Percentiles rank a stretch among this genome's conserved stretches.
These are phyloP conservation scores for Monosporascus ibericus DNA, from an alignment of 2,329 filamentous ascomycete species.

Conservation along the genomic window DNA sequence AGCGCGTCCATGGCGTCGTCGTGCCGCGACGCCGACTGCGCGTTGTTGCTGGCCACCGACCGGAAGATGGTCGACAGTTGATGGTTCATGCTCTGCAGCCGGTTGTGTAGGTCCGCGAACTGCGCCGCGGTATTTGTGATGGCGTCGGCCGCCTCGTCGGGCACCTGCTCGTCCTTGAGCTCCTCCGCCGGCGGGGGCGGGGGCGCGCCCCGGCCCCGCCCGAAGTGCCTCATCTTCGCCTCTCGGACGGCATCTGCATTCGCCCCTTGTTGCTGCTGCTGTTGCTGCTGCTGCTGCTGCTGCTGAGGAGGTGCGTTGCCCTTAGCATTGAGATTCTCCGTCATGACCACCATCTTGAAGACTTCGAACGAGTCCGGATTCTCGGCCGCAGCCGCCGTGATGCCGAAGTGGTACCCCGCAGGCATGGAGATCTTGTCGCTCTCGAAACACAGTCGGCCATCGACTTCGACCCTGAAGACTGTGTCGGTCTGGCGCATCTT, in stretches of 20 bases:
- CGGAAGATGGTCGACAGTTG: conserved; percentile 59
- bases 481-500: conserved; percentile 61
- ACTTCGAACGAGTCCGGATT: conserved; percentile 92
- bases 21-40: conserved; percentile 50
- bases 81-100: conserved; percentile 68
- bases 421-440: conserved; percentile 75
- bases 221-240: conserved; percentile 4
- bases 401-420: conserved; percentile 73
- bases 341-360: conserved; percentile 76
- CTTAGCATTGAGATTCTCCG: conserved; percentile 36
- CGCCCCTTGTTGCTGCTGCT: conserved; percentile 27
- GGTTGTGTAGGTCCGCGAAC: conserved; percentile 79
- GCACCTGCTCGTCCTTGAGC: conserved; percentile 31
- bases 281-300: conserved; percentile 26
- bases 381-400: conserved; percentile 84
- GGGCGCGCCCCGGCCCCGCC: not conserved
- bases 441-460: conserved; percentile 77
- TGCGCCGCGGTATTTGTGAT: conserved; percentile 52
- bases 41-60: conserved; percentile 44
- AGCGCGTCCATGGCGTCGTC: conserved; percentile 45
- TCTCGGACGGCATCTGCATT: not conserved
- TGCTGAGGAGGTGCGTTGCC: conserved; percentile 25
- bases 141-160: conserved; percentile 41
- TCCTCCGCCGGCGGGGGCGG: conserved; percentile 1
- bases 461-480: conserved; percentile 72